Base-by-base conservation (phyloP, 148 eudicot species). In the Camellia granthamiana region DNA sequence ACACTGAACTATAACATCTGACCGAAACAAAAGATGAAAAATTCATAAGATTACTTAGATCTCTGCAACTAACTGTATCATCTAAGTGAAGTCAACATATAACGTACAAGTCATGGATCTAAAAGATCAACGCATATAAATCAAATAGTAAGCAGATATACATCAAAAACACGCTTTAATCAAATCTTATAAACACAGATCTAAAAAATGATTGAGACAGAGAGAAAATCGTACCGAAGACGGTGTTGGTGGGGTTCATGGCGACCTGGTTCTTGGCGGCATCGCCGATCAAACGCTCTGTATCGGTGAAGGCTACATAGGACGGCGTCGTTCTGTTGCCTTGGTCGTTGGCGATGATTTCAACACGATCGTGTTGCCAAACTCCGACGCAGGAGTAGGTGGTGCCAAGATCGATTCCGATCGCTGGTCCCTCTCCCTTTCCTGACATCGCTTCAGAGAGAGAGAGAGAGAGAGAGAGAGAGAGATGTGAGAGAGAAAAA, bases 261-360 rank as follows among this genome's bases (percentile, higher is more conserved):
- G 87, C 87, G 61, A 85, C 83, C 69, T 81, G 87, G 78, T 85
- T 85, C 85, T 82, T 85, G 3, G 87, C 87, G 18, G 84, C 87
- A 44, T 81, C 83, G 4, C 83, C 84, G 81, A 85, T 79, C 66
- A 85, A 70, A 38, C 87, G 62, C 78, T 85, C 87, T 7, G 85
- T 43, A 8, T 85, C 87, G 13, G 87, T 85, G 75, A 85, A 85
- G 2, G 69, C 87, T 6, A 85, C 87, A 23, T 85, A 85, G 23
- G 87, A 85, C 78, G 87, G 87, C 75, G 87, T 85, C 14, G 87
- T 85, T 60, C 87, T 70, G 78, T 85, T 85, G 1, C 87, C 87
- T 44, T 85, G 87, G 78, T 85, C 87, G 71, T 85, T 85, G 64
- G 87, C 87, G 41, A 85, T 85, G 78, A 85, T 85, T 62, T 85